Conservation (phyloP, 129 eudicot species). For the Flaveria bidentis region DNA sequence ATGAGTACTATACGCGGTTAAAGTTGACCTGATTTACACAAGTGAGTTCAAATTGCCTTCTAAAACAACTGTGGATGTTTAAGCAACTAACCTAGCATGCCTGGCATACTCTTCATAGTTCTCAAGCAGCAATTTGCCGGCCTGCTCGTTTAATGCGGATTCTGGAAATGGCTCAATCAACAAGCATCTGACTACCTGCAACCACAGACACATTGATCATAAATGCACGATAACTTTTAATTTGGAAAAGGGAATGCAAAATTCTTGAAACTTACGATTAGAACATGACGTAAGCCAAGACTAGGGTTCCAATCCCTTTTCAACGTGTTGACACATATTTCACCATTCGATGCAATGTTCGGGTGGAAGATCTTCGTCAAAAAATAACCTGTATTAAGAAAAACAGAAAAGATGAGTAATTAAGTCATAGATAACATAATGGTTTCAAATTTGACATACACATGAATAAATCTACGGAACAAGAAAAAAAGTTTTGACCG, state of each 20-base stretch:
- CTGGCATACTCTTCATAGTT: slow-evolving; percentile 90
- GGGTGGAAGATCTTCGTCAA: slow-evolving; percentile 93
- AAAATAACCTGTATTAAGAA: slow-evolving; percentile 59
- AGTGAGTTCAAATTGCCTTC: neutral
- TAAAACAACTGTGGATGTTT: neutral
- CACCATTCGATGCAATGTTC: slow-evolving; percentile 75
- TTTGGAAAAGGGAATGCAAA: neutral
- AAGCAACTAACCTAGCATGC: slow-evolving; percentile 69
- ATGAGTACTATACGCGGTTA: too few species aligned
- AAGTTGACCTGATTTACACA: too few species aligned
- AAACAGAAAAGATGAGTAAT: neutral
- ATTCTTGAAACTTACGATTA: slow-evolving; percentile 50
- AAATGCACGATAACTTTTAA: neutral
- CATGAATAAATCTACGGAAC: neutral
- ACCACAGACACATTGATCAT: neutral
- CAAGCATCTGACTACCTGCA: slow-evolving; percentile 83
- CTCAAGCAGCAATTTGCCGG: slow-evolving; percentile 88
- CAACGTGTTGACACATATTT: slow-evolving; percentile 91
- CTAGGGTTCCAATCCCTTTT: slow-evolving; percentile 90
- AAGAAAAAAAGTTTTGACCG: neutral
- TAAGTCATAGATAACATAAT: neutral
- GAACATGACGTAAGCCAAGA: slow-evolving; percentile 86
- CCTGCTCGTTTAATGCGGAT: slow-evolving; percentile 88
- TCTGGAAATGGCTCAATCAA: slow-evolving; percentile 91
- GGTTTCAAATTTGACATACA: neutral